These are phyloP conservation scores for Sanguinoderma infundibulare DNA, from an alignment of 1,284 basidiomycete genomes.

Conservation along the genomic window DNA sequence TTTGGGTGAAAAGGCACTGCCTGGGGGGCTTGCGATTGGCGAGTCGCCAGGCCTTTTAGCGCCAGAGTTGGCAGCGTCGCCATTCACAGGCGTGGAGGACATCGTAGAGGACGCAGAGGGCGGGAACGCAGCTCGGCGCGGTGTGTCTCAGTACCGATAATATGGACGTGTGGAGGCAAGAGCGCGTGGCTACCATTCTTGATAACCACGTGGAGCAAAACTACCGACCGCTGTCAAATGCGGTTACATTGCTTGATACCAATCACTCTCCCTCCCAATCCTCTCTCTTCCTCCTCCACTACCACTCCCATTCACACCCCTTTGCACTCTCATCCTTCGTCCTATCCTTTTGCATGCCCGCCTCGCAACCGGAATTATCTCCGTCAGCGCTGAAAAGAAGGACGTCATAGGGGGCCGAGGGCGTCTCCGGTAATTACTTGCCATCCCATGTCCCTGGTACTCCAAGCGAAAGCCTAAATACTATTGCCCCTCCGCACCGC, in stretches of 20 bases:
- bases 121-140: constrained; percentile 24
- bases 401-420: neutral
- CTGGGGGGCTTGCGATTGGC: constrained; percentile 25
- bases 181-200: constrained; percentile 36
- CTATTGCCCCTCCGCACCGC: too few relatives aligned
- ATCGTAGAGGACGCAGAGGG: constrained; percentile 28
- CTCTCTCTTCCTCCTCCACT: neutral
- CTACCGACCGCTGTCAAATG: constrained; percentile 23
- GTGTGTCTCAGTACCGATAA: constrained; percentile 24
- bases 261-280: constrained; percentile 23
- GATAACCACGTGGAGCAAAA: constrained; percentile 35
- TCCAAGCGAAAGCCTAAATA: neutral
- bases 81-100: constrained; percentile 28
- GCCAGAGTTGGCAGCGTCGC: constrained; percentile 23
- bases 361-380: neutral
- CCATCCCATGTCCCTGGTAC: too few relatives aligned
- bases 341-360: neutral
- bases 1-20: constrained; percentile 37
- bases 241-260: constrained; percentile 33
- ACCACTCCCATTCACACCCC: constrained; percentile 3
- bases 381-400: neutral
- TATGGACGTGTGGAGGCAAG: constrained; percentile 31
- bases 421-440: neutral
- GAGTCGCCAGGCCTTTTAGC: constrained; percentile 28
- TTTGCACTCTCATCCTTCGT: constrained; percentile 1